Conservation (phyloP, 192 early-diverging fungal species). For the Backusella westeae region DNA sequence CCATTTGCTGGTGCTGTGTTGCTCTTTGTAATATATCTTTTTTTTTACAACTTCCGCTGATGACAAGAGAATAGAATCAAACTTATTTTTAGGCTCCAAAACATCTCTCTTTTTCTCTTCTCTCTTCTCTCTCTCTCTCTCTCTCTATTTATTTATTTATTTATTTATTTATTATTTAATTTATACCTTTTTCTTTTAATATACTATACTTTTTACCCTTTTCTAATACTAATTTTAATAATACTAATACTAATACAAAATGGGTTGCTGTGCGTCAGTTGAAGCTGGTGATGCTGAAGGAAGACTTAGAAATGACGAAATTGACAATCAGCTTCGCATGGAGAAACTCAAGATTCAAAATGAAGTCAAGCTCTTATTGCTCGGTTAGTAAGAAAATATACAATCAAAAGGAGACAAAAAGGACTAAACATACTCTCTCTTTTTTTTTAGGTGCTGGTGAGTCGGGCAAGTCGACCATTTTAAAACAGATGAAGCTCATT, state of each 20-base stretch:
- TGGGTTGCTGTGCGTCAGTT: conserved; percentile 86
- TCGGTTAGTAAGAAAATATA: conserved; percentile 49
- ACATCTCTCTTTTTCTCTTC: not conserved
- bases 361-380: conserved; percentile 94
- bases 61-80: not conserved
- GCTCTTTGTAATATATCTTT: not conserved
- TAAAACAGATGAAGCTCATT: conserved; percentile 97
- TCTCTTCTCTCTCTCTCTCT: not conserved
- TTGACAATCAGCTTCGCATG: conserved; percentile 79
- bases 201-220: conserved; percentile 1
- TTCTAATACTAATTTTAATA: not conserved
- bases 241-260: conserved; percentile 28
- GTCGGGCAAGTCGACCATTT: conserved; percentile 92
- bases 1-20: not conserved
- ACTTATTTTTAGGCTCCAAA: not conserved
- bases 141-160: not conserved
- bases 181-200: not conserved
- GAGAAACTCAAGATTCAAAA: conserved; percentile 78
- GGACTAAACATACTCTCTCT: not conserved
- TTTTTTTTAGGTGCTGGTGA: conserved; percentile 71
- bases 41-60: not conserved
- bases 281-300: conserved; percentile 72
- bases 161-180: not conserved
- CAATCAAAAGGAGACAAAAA: not conserved
- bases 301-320: conserved; percentile 82